Evolutionary conservation across 2,329 filamentous ascomycete genomes (phyloP), one percentile per base, ranked within the genome.

Genomic region (Cytospora piceicola): DNA sequence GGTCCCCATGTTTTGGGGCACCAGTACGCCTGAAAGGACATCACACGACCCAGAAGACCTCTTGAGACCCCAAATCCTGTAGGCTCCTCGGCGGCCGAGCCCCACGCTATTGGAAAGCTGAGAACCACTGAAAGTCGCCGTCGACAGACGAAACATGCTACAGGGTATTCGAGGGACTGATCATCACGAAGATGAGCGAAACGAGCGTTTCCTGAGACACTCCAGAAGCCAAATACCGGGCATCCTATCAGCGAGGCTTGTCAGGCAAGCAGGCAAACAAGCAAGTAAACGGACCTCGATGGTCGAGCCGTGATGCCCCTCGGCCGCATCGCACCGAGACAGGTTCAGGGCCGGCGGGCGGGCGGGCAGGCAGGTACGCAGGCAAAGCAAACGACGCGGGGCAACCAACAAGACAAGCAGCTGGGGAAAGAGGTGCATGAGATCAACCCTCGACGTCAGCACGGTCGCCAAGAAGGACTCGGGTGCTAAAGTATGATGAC

Each of bases 401-500:
- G 61, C 61, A 63, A 29, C 27, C 61, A 63, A 29, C 27, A 30
- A 27, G 24, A 39, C 39, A 36, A 22, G 36, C 27, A 59, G 34
- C 53, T 57, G 61, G 61, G 61, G 53, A 51, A 49, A 42, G 27
- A 49, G 46, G 24, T 49, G 42, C n/a, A 49, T n/a, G 46, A 49
- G 61, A 57, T 63, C 61, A 42, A 57, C 27, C 53, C 53, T 22
- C 39, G 42, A 57, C 53, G 56, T 63, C 61, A 63, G 56, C 53
- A 46, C 30, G 34, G 29, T 32, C 27, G 34, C 34, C 51, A 42
- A 17, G n/a, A 22, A 58, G 56, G 27, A 29, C 27, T 29, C 27
- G 27, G 27, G 36, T 15, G 15, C 36, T 5, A 15, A 39, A 15
- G 4, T 39, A 39, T 17, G 32, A 34, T 34, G 32, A 39, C 15